phyloP scores from a whole-genome alignment of 2,329 filamentous ascomycete genomes.

The Trichoderma endophyticum region DNA sequence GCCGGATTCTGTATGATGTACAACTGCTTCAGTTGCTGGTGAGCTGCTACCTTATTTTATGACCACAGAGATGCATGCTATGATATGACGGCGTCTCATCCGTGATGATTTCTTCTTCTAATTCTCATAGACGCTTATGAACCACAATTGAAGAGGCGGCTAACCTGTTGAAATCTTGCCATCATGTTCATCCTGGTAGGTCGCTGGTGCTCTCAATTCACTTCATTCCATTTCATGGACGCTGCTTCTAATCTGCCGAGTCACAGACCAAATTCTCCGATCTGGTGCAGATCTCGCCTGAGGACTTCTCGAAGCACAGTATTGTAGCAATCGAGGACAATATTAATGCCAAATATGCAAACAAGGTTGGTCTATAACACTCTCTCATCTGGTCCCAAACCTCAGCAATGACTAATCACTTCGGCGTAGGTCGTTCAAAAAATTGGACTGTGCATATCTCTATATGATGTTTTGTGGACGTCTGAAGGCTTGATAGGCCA shows the following conservation, averaged over 20 bases:
- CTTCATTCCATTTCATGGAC: no score
- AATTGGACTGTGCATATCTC: conserved; percentile 86
- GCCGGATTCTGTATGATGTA: not conserved
- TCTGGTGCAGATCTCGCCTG: conserved; percentile 85
- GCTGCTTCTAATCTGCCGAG: conserved; percentile 14
- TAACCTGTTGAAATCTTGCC: not conserved
- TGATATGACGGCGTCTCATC: not conserved
- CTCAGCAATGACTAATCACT: not conserved
- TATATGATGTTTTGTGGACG: conserved; percentile 85
- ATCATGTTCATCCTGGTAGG: conserved; percentile 20
- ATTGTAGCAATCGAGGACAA: conserved; percentile 88
- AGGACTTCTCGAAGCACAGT: conserved; percentile 82
- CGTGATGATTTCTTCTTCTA: not conserved
- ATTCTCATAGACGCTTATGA: not conserved
- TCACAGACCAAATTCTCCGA: conserved; percentile 85
- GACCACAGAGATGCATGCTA: not conserved
- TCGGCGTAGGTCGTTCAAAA: conserved; percentile 73
- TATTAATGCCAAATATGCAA: conserved; percentile 94
- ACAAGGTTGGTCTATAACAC: conserved; percentile 59
- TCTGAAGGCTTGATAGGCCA: conserved; percentile 94
- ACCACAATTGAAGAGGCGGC: not conserved
- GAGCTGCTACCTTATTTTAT: not conserved
- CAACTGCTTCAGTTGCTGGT: not conserved
- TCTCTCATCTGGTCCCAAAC: not conserved
- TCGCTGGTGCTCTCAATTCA: not conserved